Conservation (phyloP, 257 asterid genomes). For the Fraxinus cuspidata region DNA sequence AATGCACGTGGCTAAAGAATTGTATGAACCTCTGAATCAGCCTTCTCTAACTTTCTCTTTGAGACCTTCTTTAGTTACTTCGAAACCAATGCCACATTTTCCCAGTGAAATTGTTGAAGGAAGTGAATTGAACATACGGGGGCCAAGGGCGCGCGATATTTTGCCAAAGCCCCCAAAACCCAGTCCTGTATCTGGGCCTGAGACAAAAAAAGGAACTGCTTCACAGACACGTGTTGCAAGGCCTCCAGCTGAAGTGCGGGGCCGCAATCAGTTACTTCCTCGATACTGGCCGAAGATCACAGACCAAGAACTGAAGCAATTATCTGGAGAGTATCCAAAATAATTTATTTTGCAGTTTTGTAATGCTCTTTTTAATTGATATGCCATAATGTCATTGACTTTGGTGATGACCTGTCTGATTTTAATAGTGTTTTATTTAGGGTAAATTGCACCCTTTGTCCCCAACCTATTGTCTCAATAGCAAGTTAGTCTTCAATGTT, state of each 20-base stretch:
- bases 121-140: constrained; percentile 55
- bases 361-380: constrained; percentile 3
- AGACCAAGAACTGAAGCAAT: constrained; percentile 85
- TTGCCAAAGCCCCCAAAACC: constrained; percentile 62
- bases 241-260: constrained; percentile 93
- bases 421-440: background rate
- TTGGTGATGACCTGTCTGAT: background rate
- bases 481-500: background rate
- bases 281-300: constrained; percentile 99
- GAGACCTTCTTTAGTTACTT: constrained; percentile 49
- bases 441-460: background rate
- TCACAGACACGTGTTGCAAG: constrained; percentile 70
- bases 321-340: constrained; percentile 95
- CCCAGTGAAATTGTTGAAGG: constrained; percentile 61
- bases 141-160: constrained; percentile 50
- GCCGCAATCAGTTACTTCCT: constrained; percentile 89
- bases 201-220: constrained; percentile 35
- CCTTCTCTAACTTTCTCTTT: constrained; percentile 65
- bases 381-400: background rate
- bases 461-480: background rate
- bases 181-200: constrained; percentile 31
- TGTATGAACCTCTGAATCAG: constrained; percentile 53
- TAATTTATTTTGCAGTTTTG: background rate
- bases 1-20: constrained; percentile 55
- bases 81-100: constrained; percentile 52